Base-by-base conservation (phyloP, 1,139 yeast genomes). In the Scheffersomyces titani region DNA sequence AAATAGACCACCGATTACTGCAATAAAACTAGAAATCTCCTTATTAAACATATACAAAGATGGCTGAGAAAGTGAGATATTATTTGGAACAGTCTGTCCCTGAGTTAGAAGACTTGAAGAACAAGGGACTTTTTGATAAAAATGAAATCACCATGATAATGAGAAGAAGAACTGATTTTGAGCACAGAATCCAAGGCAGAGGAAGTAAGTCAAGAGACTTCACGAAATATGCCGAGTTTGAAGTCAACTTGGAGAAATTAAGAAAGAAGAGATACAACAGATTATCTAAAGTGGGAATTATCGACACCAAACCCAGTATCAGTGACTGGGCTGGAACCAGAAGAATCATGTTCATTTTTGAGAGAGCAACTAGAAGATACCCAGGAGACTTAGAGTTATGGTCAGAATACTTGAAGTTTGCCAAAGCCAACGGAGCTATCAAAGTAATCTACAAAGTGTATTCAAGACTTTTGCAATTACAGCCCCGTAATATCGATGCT, bases 131-230 rank as follows among this genome's bases (percentile, higher is more conserved):
- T 19, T 96, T 94, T 71, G 87, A 84, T 47, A 86, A 88, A 66
- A 83, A 84, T 66, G 99, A 96, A 72, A 86, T 92, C 63, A 87
- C 89, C 53, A 83, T 85, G 79, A 89, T 96, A 59, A 92, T 94
- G 93, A 87, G 94, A 75, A 86, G 92, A 70, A 84, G 99, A 75
- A 93, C 98, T 0, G 98, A 93, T 72, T 94, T 92, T 66, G 99
- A 96, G 73, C 97, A 94, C 71, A 78, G 97, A 60, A 84, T 96
- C 56, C 85, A 86, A 54, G 92, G 97, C 50, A 82, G 98, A 71
- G 96, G 96, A 2, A 85, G 94, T 20, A 87, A 83, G 63, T 85
- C 92, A 5, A 78, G 85, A 57, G 99, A 94, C 70, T 96, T 87
- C 69, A 69, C 92, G 58, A 83, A 84, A 63, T 96, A 94, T 70